A percentile compares a stretch with the other conserved stretches of the same genome.
phyloP scores from a whole-genome alignment of 1,139 yeast species.

The Blastobotrys petasosporus region DNA sequence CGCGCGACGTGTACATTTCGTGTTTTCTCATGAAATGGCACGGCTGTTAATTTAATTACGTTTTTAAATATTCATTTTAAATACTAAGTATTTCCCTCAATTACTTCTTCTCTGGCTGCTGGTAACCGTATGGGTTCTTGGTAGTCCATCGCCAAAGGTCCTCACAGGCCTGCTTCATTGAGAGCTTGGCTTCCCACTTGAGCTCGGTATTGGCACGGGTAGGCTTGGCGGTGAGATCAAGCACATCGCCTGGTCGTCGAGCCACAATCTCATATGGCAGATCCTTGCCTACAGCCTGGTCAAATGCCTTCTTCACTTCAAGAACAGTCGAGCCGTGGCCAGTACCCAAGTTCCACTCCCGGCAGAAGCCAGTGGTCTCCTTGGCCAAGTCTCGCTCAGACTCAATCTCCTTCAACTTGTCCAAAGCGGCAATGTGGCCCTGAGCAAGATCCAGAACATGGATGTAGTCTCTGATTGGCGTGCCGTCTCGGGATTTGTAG shows the following conservation, averaged over 20 bases:
- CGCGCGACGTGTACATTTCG: too few species aligned
- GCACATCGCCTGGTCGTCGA: slow-evolving; percentile 75
- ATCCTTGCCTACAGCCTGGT: slow-evolving; percentile 59
- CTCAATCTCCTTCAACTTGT: slow-evolving; percentile 44
- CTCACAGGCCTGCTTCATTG: slow-evolving; percentile 59
- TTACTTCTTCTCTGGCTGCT: slow-evolving; percentile 14
- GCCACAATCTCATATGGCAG: slow-evolving; percentile 60
- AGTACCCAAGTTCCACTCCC: slow-evolving; percentile 83
- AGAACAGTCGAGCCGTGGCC: slow-evolving; percentile 75
- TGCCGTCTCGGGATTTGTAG: slow-evolving; percentile 67
- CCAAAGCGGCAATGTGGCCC: slow-evolving; percentile 71
- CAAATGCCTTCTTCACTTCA: slow-evolving; percentile 63
- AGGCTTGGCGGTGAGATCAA: slow-evolving; percentile 68
- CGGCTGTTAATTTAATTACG: too few species aligned
- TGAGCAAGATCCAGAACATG: slow-evolving; percentile 79
- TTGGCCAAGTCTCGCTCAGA: slow-evolving; percentile 21
- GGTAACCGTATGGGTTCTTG: slow-evolving; percentile 62
- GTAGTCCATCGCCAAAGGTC: slow-evolving; percentile 79
- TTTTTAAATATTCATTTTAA: too few species aligned
- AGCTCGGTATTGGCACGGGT: slow-evolving; percentile 61
- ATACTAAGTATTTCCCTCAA: too few species aligned
- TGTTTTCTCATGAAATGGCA: too few species aligned
- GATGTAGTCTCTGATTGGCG: slow-evolving; percentile 77
- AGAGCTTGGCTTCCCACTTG: slow-evolving; percentile 54
- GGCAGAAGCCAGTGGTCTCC: slow-evolving; percentile 44